Base-by-base conservation (phyloP, 1,284 basidiomycete species). In the Afroboletus lepidellus region DNA sequence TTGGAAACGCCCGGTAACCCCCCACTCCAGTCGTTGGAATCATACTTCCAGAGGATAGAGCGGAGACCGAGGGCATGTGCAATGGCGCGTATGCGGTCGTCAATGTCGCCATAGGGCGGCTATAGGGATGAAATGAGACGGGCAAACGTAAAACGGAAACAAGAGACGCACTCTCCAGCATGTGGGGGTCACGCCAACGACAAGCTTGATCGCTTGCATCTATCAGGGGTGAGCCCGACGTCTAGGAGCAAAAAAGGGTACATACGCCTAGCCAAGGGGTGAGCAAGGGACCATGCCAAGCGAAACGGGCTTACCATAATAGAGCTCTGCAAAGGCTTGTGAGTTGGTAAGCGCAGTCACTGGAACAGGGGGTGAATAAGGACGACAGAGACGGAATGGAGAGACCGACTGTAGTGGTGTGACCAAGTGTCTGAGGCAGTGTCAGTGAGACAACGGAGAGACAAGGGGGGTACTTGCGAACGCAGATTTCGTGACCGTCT, bases 321-420 rank as follows among this genome's bases (percentile, higher is more conserved):
- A 90, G 30, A 94, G 77, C 66, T 92, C 90, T 12, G 90, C 89
- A 44, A 92, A 88, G 24, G n/a, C n/a, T n/a, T n/a, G n/a, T n/a
- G n/a, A n/a, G n/a, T n/a, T n/a, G n/a, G n/a, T n/a, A n/a, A n/a
- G n/a, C n/a, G n/a, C n/a, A n/a, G n/a, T n/a, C n/a, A n/a, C n/a
- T n/a, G n/a, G n/a, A n/a, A n/a, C n/a, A n/a, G n/a, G 86, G 6
- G 12, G 2, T 29, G 27, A 29, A 29, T 29, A 3, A 12, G 27
- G 27, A 29, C 5, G 3, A 29, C 3, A 8, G 27, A 29, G 27
- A 29, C 27, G 27, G 12, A 29, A 12, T 12, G 27, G n/a, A n/a
- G n/a, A 29, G 1, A 45, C 50, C 12, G 47, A 81, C 78, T 81
- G 64, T 83, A 81, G 55, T 66, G 69, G 54, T 83, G 81, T 20